Conservation (phyloP, 768 basidiomycete genomes). For the Boletus rubropictus region DNA sequence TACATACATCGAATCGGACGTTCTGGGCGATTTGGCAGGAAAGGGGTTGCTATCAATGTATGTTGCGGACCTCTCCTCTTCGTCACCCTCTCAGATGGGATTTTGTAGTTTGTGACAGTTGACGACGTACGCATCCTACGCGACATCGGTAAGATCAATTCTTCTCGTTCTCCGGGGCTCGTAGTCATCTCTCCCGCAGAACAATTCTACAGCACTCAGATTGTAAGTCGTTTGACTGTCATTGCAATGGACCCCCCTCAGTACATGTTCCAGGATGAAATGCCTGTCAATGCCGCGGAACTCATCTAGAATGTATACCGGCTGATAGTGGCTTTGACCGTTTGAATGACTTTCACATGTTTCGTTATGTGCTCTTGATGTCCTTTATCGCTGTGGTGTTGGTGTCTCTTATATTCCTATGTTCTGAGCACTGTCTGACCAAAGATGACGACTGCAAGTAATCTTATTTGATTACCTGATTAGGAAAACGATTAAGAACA, state of each 20-base stretch:
- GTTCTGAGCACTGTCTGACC: not conserved
- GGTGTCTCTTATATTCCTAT: conserved; percentile 7
- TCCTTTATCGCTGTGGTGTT: conserved; percentile 5
- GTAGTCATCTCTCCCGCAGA: conserved; percentile 40
- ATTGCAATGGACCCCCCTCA: conserved; percentile 12
- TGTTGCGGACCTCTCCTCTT: conserved; percentile 25
- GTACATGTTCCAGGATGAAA: conserved; percentile 71
- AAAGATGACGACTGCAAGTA: no score
- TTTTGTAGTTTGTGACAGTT: conserved; percentile 76
- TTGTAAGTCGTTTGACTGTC: conserved; percentile 44
- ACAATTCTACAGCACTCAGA: conserved; percentile 95
- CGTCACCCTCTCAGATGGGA: conserved; percentile 11
- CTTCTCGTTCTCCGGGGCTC: not conserved
- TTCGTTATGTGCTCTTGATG: conserved; percentile 17
- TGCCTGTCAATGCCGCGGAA: conserved; percentile 98
- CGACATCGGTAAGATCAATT: conserved; percentile 72
- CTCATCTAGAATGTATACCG: conserved; percentile 57
- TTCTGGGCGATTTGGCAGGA: conserved; percentile 96
- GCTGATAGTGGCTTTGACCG: not conserved
- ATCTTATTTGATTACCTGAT: no score
- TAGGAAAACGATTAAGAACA: no score
- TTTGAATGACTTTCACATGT: conserved; percentile 5
- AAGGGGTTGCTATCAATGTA: conserved; percentile 99
- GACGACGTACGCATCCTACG: conserved; percentile 96
- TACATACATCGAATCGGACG: conserved; percentile 99